Evolutionary conservation across 1,139 yeast species (phyloP).

Genomic region (Diutina scorzettiae): DNA sequence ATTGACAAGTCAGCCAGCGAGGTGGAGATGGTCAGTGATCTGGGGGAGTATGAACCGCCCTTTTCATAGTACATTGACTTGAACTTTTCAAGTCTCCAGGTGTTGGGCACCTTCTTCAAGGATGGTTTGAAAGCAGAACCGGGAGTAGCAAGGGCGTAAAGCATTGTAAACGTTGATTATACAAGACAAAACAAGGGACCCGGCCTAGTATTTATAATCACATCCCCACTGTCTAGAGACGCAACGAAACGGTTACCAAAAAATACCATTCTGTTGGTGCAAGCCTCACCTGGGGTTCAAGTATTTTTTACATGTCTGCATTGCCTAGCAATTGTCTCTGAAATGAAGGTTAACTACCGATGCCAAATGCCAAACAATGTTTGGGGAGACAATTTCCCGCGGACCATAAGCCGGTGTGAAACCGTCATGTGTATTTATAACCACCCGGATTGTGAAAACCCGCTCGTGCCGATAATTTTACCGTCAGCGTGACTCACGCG

Average conservation of each 20-base stretch:
- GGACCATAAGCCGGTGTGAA: too few species aligned
- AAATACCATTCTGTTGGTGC: too few species aligned
- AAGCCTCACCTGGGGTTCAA: too few species aligned
- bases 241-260: neutral
- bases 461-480: too few species aligned
- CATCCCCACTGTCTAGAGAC: neutral
- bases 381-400: too few species aligned
- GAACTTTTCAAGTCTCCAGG: conserved; percentile 29
- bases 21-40: neutral
- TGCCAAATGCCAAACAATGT: too few species aligned
- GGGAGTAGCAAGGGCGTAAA: conserved; percentile 26
- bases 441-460: too few species aligned
- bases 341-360: too few species aligned
- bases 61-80: conserved; percentile 14
- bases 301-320: neutral
- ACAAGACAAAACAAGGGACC: neutral
- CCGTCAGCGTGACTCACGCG: too few species aligned
- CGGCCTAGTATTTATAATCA: neutral
- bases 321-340: neutral
- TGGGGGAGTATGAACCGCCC: conserved; percentile 6
- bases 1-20: neutral
- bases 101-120: conserved; percentile 19
- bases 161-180: conserved; percentile 13
- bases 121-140: conserved; percentile 33
- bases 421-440: too few species aligned